Conservation (phyloP, 208 protist species). For the Tritrichomonas musculus region DNA sequence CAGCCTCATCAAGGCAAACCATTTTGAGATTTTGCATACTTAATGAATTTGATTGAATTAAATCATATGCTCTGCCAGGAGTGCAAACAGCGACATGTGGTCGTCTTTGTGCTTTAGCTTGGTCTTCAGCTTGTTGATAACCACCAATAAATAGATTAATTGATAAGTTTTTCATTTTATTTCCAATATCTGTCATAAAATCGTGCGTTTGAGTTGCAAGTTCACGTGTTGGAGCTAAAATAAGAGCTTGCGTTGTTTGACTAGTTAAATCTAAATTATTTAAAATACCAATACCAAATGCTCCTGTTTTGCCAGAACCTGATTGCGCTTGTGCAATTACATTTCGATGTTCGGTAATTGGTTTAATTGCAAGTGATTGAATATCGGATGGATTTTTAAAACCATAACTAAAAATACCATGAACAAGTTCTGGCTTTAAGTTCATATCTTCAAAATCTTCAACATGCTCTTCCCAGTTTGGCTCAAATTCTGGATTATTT, state of each 20-base stretch:
- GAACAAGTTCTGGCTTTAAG: conserved; percentile 50
- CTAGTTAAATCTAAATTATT: conserved; percentile 60
- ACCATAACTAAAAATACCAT: conserved; percentile 55
- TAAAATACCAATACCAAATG: conserved; percentile 76
- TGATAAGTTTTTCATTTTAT: background rate
- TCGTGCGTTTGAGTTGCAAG: conserved; percentile 87
- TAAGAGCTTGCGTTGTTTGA: conserved; percentile 77
- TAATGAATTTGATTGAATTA: conserved; percentile 77
- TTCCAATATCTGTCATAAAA: conserved; percentile 50
- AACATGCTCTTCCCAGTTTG: conserved; percentile 34
- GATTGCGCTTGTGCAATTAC: conserved; percentile 89
- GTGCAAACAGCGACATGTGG: conserved; percentile 75
- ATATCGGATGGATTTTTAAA: conserved; percentile 96
- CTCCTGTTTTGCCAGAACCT: conserved; percentile 94
- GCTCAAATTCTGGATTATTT: background rate
- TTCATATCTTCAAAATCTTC: conserved; percentile 58
- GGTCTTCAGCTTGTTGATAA: background rate
- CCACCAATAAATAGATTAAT: background rate
- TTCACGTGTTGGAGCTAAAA: conserved; percentile 94
- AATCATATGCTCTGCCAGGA: conserved; percentile 64
- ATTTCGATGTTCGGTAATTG: conserved; percentile 77
- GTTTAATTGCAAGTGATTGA: conserved; percentile 92
- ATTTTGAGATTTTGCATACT: conserved; percentile 69
- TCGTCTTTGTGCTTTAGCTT: background rate
- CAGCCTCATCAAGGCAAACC: conserved; percentile 95